These are phyloP conservation scores for Isabelozyma heimii DNA, from an alignment of 805 yeast species.

Conservation along the genomic window DNA sequence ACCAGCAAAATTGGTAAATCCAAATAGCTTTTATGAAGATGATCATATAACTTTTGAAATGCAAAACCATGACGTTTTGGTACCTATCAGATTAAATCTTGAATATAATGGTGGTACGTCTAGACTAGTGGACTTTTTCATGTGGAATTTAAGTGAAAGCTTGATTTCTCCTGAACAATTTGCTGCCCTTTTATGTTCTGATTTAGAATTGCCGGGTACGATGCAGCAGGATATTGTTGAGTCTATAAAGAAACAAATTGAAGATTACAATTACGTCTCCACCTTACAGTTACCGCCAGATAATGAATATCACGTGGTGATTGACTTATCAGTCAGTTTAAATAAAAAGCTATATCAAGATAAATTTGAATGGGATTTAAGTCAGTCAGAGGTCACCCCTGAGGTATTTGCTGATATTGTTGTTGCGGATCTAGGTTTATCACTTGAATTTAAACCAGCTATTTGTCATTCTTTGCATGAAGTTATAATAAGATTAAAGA, in stretches of 20 bases:
- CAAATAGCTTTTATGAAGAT: slow-evolving; percentile 6
- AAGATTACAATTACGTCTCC: slow-evolving; percentile 65
- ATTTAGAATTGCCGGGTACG: slow-evolving; percentile 72
- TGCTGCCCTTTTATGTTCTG: slow-evolving; percentile 76
- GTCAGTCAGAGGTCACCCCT: slow-evolving; percentile 57
- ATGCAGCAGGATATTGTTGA: slow-evolving; percentile 62
- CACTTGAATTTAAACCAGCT: slow-evolving; percentile 85
- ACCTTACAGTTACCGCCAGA: slow-evolving; percentile 59
- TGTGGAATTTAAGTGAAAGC: slow-evolving; percentile 72
- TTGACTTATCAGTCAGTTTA: slow-evolving; percentile 77
- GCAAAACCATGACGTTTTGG: slow-evolving; percentile 39
- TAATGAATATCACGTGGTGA: slow-evolving; percentile 66
- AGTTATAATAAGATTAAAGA: slow-evolving; percentile 67
- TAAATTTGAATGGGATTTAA: slow-evolving; percentile 90
- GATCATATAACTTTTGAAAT: slow-evolving; percentile 35
- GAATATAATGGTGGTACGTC: slow-evolving; percentile 53
- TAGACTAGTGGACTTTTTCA: slow-evolving; percentile 58
- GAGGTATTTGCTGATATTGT: slow-evolving; percentile 80
- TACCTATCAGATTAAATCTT: slow-evolving; percentile 65
- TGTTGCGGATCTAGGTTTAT: slow-evolving; percentile 79
- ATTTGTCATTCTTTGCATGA: slow-evolving; percentile 87
- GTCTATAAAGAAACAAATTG: slow-evolving; percentile 77
- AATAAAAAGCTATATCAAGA: slow-evolving; percentile 86
- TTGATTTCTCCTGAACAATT: slow-evolving; percentile 69
- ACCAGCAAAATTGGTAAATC: slow-evolving; percentile 11